Base-by-base conservation (phyloP, 306 rosid genomes). In the Elaeagnus macrophylla region DNA sequence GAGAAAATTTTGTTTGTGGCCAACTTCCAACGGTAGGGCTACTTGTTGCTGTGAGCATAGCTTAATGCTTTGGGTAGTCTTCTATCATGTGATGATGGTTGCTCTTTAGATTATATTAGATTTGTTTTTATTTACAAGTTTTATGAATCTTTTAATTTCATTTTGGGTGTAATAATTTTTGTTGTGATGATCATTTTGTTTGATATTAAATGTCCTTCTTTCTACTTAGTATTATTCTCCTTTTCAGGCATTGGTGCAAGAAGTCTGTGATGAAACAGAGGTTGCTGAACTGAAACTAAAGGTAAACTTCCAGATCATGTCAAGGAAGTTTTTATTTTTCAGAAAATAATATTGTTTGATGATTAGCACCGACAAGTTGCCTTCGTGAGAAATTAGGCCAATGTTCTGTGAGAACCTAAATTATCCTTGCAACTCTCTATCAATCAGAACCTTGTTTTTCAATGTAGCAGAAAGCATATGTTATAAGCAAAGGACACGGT, bases 221-320 rank as follows among this genome's bases (percentile, higher is more conserved):
- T 25, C 55, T 38, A 55, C 47, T 58, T 72, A 62, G 61, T 54
- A 55, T 53, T 54, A 53, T 18, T 25, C 39, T 41, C 48, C 35
- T 75, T 65, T 55, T 67, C 80, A 93, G 99, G 99, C 85, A 43
- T 75, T 93, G 76, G 61, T 93, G 68, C 83, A 84, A 70, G 95
- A 93, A 75, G 96, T 93, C 54, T 93, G 99, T 70, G 99, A 87
- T n/a, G 99, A 93, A 77, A 87, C 96, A 64, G 82, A 93, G 57
- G 65, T 93, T 48, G 95, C 99, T 71, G 99, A 93, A 76, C 94
- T 93, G 70, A 84, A 93, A 79, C 71, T 93, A 64, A 93, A 93
- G 95, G 99, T 87, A 69, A 77, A 48, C 14, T 71, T 80, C 78
- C 45, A 46, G 35, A 57, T 13, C 8, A 13, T 45, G 14, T 48